Evolutionary conservation across 23 red algal species (phyloP).

Genomic region (Porphyridium purpureum): DNA sequence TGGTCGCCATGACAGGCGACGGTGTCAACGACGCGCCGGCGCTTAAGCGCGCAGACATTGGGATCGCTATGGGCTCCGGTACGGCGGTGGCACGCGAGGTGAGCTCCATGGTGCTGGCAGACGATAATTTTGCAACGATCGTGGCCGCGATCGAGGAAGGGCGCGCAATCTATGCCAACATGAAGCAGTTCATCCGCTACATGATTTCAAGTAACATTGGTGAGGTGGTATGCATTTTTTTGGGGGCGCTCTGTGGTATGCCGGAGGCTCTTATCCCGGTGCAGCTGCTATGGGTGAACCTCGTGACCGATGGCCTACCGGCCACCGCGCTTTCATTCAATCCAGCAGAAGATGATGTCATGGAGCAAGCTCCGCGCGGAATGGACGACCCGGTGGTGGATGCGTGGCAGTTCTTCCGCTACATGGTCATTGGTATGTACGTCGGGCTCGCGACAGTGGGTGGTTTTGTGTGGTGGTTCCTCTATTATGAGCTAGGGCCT

Average conservation of each 20-base stretch:
- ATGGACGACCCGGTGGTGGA: conserved; percentile 69
- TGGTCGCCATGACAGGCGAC: conserved; percentile 97
- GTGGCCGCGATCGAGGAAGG: conserved; percentile 92
- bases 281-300: conserved; percentile 98
- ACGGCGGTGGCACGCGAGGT: conserved; percentile 90
- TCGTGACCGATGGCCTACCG: conserved; percentile 93
- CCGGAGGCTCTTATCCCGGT: conserved; percentile 93
- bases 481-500: conserved; percentile 70
- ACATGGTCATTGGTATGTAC: conserved; percentile 84
- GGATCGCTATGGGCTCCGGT: conserved; percentile 92
- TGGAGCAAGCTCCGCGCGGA: conserved; percentile 73
- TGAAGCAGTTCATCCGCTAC: conserved; percentile 98
- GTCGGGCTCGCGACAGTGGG: conserved; percentile 87
- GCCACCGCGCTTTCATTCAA: conserved; percentile 97
- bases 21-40: conserved; percentile 98
- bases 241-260: conserved; percentile 67
- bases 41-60: conserved; percentile 87
- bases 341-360: conserved; percentile 57
- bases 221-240: conserved; percentile 95
- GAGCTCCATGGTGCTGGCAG: conserved; percentile 83
- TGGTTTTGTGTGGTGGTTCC: conserved; percentile 92
- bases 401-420: conserved; percentile 77
- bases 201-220: conserved; percentile 94
- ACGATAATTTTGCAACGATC: conserved; percentile 98
- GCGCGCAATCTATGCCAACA: conserved; percentile 92